Evolutionary conservation across 2,329 filamentous ascomycete genomes (phyloP).

Genomic region (Huntiella abstrusa): DNA sequence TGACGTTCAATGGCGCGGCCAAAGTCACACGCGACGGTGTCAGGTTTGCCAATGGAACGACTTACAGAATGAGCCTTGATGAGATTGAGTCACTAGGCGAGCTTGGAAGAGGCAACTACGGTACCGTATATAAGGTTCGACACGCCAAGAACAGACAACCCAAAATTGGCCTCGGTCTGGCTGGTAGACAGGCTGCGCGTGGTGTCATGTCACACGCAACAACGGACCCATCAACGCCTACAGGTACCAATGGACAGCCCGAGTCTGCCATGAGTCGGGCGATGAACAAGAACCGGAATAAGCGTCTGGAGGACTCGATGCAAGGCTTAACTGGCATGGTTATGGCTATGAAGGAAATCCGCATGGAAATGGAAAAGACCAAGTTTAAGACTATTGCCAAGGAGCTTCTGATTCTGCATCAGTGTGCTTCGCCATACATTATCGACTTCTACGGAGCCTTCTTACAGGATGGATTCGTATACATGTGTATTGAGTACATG

Average conservation of each 20-base stretch:
- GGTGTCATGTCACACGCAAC: constrained; percentile 16
- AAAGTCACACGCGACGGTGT: constrained; percentile 77
- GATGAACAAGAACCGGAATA: constrained; percentile 13
- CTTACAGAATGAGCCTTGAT: constrained; percentile 85
- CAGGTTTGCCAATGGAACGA: constrained; percentile 75
- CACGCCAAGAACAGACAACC: constrained; percentile 50
- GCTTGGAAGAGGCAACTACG: constrained; percentile 93
- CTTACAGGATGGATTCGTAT: constrained; percentile 95
- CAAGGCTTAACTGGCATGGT: constrained; percentile 46
- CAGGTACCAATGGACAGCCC: not conserved
- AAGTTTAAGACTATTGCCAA: constrained; percentile 97
- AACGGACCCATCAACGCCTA: constrained; percentile 17
- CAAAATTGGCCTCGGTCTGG: constrained; percentile 39
- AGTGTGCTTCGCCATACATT: constrained; percentile 87
- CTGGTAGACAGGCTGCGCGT: constrained; percentile 23
- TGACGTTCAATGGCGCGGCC: constrained; percentile 86
- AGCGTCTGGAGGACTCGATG: not conserved
- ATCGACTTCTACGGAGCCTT: constrained; percentile 98
- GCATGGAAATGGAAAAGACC: constrained; percentile 83
- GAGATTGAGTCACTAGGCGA: constrained; percentile 88
- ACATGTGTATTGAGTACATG: constrained; percentile 99
- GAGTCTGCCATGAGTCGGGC: constrained; percentile 8
- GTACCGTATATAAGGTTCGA: constrained; percentile 89
- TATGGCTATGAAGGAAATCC: constrained; percentile 99
- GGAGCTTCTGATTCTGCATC: constrained; percentile 88